These are phyloP conservation scores for Sporobolomyces phaffii DNA, from an alignment of 768 basidiomycete genomes.

Conservation along the genomic window DNA sequence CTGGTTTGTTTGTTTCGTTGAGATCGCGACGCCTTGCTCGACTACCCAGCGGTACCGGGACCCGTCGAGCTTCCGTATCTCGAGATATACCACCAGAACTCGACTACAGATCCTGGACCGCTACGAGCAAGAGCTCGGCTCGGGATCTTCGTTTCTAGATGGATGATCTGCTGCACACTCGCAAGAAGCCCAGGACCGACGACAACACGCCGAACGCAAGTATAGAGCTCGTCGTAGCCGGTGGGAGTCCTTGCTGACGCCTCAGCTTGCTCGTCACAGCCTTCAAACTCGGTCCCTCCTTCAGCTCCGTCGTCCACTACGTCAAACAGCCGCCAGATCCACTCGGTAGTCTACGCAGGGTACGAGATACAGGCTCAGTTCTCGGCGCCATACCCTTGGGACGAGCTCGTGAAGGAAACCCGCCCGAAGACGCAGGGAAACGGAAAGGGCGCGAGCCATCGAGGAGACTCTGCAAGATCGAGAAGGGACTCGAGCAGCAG, in stretches of 20 bases:
- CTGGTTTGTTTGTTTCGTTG: too few species aligned
- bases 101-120: neutral
- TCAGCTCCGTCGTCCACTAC: neutral
- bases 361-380: slow-evolving; percentile 32
- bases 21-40: too few species aligned
- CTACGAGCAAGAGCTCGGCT: neutral
- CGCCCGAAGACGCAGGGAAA: neutral
- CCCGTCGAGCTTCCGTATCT: too few species aligned
- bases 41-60: too few species aligned
- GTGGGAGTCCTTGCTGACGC: neutral
- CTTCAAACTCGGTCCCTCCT: neutral
- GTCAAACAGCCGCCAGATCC: neutral
- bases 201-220: neutral
- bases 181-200: slow-evolving; percentile 1
- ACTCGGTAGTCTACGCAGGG: slow-evolving; percentile 27
- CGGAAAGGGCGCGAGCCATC: neutral
- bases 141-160: neutral
- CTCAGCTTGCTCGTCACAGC: neutral
- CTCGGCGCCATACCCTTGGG: slow-evolving; percentile 31
- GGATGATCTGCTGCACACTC: neutral
- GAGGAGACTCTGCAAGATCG: neutral
- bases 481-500: neutral
- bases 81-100: too few species aligned
- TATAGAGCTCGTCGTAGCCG: neutral
- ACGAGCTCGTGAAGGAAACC: slow-evolving; percentile 14